phyloP scores from a whole-genome alignment of 2,329 filamentous ascomycete genomes.

The Aspergillus glaucus region DNA sequence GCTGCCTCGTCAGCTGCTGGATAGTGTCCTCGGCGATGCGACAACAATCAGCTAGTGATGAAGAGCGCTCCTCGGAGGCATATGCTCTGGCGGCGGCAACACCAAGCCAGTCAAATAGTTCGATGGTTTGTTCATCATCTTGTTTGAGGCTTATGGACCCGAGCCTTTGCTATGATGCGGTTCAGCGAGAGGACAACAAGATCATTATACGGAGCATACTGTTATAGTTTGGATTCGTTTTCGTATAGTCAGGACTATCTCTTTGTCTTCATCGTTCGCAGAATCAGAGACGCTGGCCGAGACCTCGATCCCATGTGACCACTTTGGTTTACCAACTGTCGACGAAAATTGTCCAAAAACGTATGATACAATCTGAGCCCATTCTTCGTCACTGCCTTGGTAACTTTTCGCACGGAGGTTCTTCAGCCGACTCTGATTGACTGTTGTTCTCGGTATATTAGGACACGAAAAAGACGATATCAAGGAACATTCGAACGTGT shows the following conservation, averaged over 20 bases:
- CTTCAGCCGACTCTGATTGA: constrained; percentile 31
- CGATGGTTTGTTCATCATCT: constrained; percentile 50
- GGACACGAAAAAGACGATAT: not conserved
- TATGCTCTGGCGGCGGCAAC: constrained; percentile 42
- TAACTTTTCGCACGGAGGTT: constrained; percentile 38
- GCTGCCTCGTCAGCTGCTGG: constrained; percentile 46
- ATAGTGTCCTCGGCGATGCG: constrained; percentile 46
- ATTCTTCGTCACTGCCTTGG: constrained; percentile 39
- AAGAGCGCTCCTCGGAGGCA: constrained; percentile 37
- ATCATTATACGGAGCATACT: constrained; percentile 23
- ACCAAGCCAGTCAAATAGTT: constrained; percentile 52
- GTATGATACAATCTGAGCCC: constrained; percentile 30
- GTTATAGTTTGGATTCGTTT: constrained; percentile 46
- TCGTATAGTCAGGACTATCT: constrained; percentile 36
- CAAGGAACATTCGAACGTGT: constrained; percentile 13
- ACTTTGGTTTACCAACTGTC: constrained; percentile 10
- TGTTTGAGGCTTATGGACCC: constrained; percentile 48
- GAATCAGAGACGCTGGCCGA: constrained; percentile 21
- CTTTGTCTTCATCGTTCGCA: constrained; percentile 24
- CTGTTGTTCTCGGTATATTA: constrained; percentile 20
- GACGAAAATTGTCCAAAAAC: constrained; percentile 26
- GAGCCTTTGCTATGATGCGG: constrained; percentile 42
- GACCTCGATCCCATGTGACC: constrained; percentile 24
- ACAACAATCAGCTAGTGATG: constrained; percentile 34
- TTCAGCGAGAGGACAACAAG: constrained; percentile 2